phyloP scores from a whole-genome alignment of 768 basidiomycete species.

The Agaricus subrufescens region DNA sequence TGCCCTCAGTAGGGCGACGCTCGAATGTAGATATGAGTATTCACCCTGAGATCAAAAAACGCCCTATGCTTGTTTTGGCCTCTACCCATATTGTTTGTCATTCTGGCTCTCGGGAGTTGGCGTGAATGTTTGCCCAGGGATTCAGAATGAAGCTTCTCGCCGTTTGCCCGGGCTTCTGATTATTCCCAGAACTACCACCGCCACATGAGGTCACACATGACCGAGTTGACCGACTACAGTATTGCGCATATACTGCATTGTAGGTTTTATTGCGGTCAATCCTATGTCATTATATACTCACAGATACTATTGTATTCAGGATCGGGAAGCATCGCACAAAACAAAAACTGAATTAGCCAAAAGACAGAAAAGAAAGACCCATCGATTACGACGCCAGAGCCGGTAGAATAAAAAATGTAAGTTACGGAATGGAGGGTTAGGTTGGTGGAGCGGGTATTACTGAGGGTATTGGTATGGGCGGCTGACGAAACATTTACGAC shows the following conservation, averaged over 20 bases:
- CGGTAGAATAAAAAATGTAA: not conserved
- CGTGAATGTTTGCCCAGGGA: not conserved
- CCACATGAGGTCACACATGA: not conserved
- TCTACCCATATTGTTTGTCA: not conserved
- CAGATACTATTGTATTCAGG: not conserved
- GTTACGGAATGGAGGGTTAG: not conserved
- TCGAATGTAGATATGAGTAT: not conserved
- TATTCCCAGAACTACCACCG: constrained; percentile 3
- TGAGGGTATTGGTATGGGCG: not conserved
- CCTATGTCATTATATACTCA: too few species aligned
- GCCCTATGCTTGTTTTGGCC: not conserved
- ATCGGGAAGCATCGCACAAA: not conserved
- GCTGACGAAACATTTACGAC: not conserved
- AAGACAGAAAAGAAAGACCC: not conserved
- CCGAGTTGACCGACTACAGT: not conserved
- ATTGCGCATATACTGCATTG: not conserved
- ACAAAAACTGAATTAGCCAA: not conserved
- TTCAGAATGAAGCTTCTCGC: constrained; percentile 5
- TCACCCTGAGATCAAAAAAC: not conserved
- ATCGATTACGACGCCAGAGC: not conserved
- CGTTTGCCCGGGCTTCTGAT: constrained; percentile 1
- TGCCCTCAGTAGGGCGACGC: too few species aligned
- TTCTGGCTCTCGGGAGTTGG: constrained; percentile 3
- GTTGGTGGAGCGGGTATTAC: not conserved
- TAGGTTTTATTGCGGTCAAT: not conserved